These are phyloP conservation scores for Symbiodinium pilosum DNA, from an alignment of 73 alveolate genomes.

Conservation along the genomic window DNA sequence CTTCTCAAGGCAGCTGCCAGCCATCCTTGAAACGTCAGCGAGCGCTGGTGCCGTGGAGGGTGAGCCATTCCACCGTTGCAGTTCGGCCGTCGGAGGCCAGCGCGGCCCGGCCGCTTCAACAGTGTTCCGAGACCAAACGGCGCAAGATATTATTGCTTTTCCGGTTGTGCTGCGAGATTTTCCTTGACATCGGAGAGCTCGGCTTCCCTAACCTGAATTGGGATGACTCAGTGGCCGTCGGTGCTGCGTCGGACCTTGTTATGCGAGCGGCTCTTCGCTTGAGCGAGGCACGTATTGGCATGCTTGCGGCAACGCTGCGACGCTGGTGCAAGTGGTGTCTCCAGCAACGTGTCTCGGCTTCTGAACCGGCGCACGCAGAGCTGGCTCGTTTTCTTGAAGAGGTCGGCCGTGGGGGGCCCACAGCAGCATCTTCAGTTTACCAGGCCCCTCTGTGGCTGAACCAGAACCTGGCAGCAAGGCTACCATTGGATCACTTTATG, in stretches of 20 bases:
- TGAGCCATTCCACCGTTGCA: not conserved
- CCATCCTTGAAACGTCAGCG: not conserved
- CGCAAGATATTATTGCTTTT: not conserved
- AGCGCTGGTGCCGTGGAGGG: not conserved
- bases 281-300: not conserved
- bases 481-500: not conserved
- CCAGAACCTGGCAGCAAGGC: not conserved
- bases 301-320: not conserved
- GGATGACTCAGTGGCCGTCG: not conserved
- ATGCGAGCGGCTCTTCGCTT: not conserved
- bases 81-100: not conserved
- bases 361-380: not conserved
- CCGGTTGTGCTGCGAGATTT: not conserved
- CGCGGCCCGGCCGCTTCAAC: not conserved
- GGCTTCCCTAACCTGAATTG: not conserved
- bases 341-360: not conserved
- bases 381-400: not conserved
- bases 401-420: not conserved
- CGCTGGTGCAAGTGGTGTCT: not conserved
- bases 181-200: not conserved
- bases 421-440: not conserved
- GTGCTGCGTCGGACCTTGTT: not conserved
- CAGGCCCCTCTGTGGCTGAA: not conserved
- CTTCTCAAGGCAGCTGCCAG: not conserved
- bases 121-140: not conserved